Base-by-base conservation (phyloP, 2,329 filamentous ascomycete genomes). In the Neoscytalidium dimidiatum region DNA sequence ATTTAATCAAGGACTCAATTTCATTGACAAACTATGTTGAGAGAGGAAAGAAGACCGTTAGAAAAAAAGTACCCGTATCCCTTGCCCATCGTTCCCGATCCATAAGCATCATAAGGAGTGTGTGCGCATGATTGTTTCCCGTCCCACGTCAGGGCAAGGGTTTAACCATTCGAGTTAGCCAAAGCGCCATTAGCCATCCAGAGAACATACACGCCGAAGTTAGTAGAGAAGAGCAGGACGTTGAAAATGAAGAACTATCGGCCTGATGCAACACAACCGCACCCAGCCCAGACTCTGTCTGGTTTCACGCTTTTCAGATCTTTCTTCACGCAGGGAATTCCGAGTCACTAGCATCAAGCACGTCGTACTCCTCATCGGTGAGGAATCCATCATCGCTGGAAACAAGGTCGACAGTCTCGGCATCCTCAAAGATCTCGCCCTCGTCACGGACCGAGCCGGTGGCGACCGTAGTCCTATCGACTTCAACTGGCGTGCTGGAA, bases 281-380 rank as follows among this genome's bases (percentile, higher is more conserved):
- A 31, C 26, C n/a, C n/a, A 23, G 26, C 21, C 19, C 56, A 43
- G 28, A 33, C 4, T 21, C 41, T 31, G 56, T 26, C 19, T 44
- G 35, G 13, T 33, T 29, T 46, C 26, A 44, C 33, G 21, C 13
- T 52, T 52, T n/a, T 35, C 49, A 52, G 13, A 11, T 19, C 28
- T 28, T 21, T 33, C 11, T 60, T 60, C 56, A 60, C 56, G 28
- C 56, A 46, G 56, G 56, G 17, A 58, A 64, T 17, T 64, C 62
- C 51, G 51, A 92, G 70, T 98, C 94, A 66, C 92, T 96, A 48
- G 93, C 94, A 80, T 97, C 93, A 51, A 98, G 87, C 69, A 98
- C 94, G 73, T 99, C 95, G 77, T 98, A 99, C 80, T 99, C 95
- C 77, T 98, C 95, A 69, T 99, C 95, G 0, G 95, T 98, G 83